A percentile compares a stretch with the other conserved stretches of the same genome.
Evolutionary conservation across 2,329 filamentous ascomycete genomes (phyloP).

Genomic region (Colletotrichum sp.): DNA sequence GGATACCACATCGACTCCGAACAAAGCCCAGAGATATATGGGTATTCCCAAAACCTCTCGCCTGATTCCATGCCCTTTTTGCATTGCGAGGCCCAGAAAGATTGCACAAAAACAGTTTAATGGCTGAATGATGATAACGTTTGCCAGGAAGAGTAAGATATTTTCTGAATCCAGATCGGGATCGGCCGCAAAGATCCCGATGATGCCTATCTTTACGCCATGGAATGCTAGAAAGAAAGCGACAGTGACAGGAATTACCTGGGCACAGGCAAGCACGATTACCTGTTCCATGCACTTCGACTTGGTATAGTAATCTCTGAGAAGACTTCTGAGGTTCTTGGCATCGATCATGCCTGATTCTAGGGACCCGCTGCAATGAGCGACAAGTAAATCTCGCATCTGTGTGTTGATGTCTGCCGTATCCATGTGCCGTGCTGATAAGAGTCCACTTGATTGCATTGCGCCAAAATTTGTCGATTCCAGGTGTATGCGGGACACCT

Average conservation of each 20-base stretch:
- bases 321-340: neutral
- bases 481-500: neutral
- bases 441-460: fast-evolving
- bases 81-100: neutral
- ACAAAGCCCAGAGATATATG: neutral
- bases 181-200: neutral
- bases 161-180: neutral
- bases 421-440: neutral
- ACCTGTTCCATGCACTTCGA: neutral
- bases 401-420: neutral
- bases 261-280: neutral
- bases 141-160: neutral
- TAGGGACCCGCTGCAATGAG: neutral
- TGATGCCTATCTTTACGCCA: neutral
- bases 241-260: neutral
- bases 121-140: neutral
- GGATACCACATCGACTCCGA: neutral
- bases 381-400: neutral
- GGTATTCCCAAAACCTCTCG: neutral
- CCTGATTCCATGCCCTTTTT: neutral
- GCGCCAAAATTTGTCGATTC: neutral
- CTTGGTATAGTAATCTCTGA: neutral
- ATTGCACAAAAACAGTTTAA: neutral
- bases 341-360: neutral
- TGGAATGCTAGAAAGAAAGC: neutral